These are phyloP conservation scores for Xerocomellus intermedius DNA, from an alignment of 768 basidiomycete genomes.

Conservation along the genomic window DNA sequence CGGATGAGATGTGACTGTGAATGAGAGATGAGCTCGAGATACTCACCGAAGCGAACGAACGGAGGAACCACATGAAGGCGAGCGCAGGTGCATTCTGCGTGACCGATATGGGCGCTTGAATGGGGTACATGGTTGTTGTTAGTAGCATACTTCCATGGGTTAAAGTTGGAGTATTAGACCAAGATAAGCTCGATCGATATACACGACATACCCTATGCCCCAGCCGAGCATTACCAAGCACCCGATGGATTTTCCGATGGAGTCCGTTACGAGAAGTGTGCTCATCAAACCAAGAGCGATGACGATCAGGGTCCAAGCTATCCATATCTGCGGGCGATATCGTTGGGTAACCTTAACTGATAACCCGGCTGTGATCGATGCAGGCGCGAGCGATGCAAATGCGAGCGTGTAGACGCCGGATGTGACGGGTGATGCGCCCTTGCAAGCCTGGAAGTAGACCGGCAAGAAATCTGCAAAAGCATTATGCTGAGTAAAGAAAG, in stretches of 20 bases:
- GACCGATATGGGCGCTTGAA: not conserved
- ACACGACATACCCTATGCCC: not conserved
- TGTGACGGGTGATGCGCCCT: conserved; percentile 30
- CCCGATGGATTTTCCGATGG: conserved; percentile 3
- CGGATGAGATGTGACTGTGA: not conserved
- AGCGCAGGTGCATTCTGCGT: not conserved
- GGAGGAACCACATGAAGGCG: not conserved
- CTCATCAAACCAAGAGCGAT: conserved; percentile 38
- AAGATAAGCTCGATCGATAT: not conserved
- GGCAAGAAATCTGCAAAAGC: conserved; percentile 35
- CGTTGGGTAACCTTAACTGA: conserved; percentile 24
- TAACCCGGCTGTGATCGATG: conserved; percentile 32
- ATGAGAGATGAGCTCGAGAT: not conserved
- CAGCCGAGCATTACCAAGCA: not conserved
- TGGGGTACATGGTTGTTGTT: conserved; percentile 37
- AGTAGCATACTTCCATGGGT: not conserved
- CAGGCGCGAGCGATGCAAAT: conserved; percentile 26
- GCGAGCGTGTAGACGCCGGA: conserved; percentile 26
- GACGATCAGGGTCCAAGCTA: conserved; percentile 15
- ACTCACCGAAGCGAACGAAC: conserved; percentile 30
- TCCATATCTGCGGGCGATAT: conserved; percentile 31
- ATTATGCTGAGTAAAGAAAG: not conserved
- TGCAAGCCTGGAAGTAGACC: conserved; percentile 22
- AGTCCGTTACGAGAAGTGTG: conserved; percentile 23
- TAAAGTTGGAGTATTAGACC: not conserved